These are phyloP conservation scores for Coemansia sp. DNA, from an alignment of 371 early-diverging fungal species.

Conservation along the genomic window DNA sequence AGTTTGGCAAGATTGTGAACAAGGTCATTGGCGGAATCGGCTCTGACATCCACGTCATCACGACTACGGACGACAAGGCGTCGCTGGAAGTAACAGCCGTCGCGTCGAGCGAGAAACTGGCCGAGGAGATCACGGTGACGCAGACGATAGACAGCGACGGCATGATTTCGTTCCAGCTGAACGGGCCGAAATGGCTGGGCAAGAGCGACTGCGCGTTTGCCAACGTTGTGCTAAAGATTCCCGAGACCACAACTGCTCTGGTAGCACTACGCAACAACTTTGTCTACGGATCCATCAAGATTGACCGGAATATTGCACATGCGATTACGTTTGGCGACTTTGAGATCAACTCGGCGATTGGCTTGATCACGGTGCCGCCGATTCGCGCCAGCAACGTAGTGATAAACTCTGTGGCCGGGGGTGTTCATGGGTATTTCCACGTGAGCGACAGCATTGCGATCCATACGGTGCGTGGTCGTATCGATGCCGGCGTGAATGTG, in stretches of 20 bases:
- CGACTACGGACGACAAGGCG: slow-evolving; percentile 26
- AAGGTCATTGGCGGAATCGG: slow-evolving; percentile 36
- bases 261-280: slow-evolving; percentile 25
- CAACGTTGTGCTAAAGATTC: slow-evolving; percentile 28
- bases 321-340: slow-evolving; percentile 35
- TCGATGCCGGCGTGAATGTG: slow-evolving; percentile 41
- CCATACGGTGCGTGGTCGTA: slow-evolving; percentile 36
- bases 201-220: slow-evolving; percentile 41
- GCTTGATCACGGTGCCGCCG: slow-evolving; percentile 31
- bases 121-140: slow-evolving; percentile 30
- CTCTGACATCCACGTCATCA: slow-evolving; percentile 31
- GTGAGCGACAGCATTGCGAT: slow-evolving; percentile 17
- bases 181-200: slow-evolving; percentile 43
- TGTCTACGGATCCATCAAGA: slow-evolving; percentile 37
- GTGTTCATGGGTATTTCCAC: slow-evolving; percentile 31
- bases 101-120: slow-evolving; percentile 37
- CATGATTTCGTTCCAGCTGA: slow-evolving; percentile 26
- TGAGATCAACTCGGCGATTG: slow-evolving; percentile 27
- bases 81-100: slow-evolving; percentile 29
- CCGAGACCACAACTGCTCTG: slow-evolving; percentile 20
- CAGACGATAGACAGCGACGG: slow-evolving; percentile 29
- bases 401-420: slow-evolving; percentile 35
- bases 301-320: slow-evolving; percentile 33
- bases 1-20: slow-evolving; percentile 33
- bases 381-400: slow-evolving; percentile 21